Conservation (phyloP, 2,329 filamentous ascomycete genomes). For the Aspergillus quadrilineatus region DNA sequence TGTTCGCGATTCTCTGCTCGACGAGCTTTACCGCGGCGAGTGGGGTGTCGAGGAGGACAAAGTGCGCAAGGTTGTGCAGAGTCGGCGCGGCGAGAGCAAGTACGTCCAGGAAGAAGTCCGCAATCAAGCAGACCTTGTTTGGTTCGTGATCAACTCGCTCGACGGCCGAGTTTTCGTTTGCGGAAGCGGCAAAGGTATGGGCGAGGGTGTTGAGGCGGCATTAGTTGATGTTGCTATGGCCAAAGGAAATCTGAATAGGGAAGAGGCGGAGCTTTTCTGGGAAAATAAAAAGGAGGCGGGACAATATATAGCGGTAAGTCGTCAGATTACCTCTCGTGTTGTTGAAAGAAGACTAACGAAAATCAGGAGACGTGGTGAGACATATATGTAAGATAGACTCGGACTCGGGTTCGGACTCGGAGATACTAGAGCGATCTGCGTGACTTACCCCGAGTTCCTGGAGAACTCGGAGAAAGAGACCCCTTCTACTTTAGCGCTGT, state of each 20-base stretch:
- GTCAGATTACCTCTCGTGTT: not conserved
- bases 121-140: constrained; percentile 91
- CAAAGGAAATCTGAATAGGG: constrained; percentile 80
- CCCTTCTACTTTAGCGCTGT: not conserved
- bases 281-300: constrained; percentile 84
- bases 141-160: constrained; percentile 95
- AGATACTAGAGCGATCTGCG: not conserved
- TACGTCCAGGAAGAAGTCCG: constrained; percentile 97
- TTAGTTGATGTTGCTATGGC: constrained; percentile 87
- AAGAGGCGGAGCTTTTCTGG: constrained; percentile 88
- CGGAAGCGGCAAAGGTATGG: constrained; percentile 94
- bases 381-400: not conserved
- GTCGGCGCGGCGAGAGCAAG: constrained; percentile 71
- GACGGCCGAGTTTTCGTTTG: constrained; percentile 96
- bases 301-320: constrained; percentile 75
- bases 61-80: constrained; percentile 79
- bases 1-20: constrained; percentile 86
- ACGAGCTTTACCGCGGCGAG: constrained; percentile 95
- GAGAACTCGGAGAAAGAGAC: not conserved
- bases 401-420: not conserved
- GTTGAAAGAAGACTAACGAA: not conserved
- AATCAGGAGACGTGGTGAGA: constrained; percentile 1
- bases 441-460: not conserved
- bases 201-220: constrained; percentile 87
- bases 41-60: constrained; percentile 91